Evolutionary conservation across 2,329 filamentous ascomycete species (phyloP), one percentile per base, ranked within the genome.

Genomic region (Exophiala mesophila): DNA sequence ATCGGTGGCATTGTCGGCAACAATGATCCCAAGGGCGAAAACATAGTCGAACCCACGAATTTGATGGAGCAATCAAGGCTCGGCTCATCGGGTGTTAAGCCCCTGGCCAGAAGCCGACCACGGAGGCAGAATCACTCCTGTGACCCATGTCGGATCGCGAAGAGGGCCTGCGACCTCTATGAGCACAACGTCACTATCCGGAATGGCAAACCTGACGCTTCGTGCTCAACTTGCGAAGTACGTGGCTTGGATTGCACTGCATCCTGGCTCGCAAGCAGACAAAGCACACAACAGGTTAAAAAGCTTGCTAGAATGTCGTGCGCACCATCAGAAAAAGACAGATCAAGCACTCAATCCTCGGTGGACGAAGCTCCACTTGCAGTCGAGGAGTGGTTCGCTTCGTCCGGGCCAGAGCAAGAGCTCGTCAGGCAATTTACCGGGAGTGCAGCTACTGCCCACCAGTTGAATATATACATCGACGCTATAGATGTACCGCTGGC

Each of bases 381-480:
- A n/a, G 21, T 32, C 36, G 26, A 29, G 3, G 33, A 10, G 15
- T 9, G 16, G 4, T 6, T 39, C 9, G 4, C 23, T 4, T 13
- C 21, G 19, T 9, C 26, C 26, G 23, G 4, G 10, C 21, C 26
- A 15, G 26, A 39, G 9, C 9, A 21, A 18, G n/a, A 39, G n/a
- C 16, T 39, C n/a, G 36, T 17, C 10, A 29, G 26, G 23, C 19
- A 10, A 16, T 12, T 18, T 10, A 23, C 18, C 21, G 26, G 21
- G 8, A 3, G 19, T 3, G 26, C 36, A 23, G 17, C 26, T 10
- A n/a, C 13, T 17, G 28, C 32, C 16, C 39, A 49, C 16, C 34
- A 36, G 16, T 44, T 52, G 9, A 39, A 34, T 23, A 30, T 52
- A 20, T 52, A 50, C 20, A 26, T 52, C 10, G 39, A 50, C 39